Percentiles rank a stretch among this genome's conserved stretches.
Evolutionary conservation across 306 rosid genomes (phyloP).

Genomic region (Arachis hypogaea): DNA sequence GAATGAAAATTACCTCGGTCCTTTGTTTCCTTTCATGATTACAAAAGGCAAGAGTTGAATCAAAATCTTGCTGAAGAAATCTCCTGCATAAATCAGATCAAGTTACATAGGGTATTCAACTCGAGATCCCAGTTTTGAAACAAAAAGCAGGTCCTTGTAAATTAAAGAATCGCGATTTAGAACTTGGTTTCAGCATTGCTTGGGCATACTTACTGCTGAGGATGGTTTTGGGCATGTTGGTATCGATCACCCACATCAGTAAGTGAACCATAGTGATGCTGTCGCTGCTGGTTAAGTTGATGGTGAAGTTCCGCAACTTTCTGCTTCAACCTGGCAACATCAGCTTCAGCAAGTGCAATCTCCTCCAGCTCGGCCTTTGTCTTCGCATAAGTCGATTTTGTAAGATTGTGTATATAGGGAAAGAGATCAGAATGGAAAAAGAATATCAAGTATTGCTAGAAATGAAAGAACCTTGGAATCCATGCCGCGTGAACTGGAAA

Average conservation of each 20-base stretch:
- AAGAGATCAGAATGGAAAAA: slow-evolving; percentile 25
- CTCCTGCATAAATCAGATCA: slow-evolving; percentile 64
- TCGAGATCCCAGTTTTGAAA: slow-evolving; percentile 11
- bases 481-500: slow-evolving; percentile 85
- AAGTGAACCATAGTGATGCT: slow-evolving; percentile 90
- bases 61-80: slow-evolving; percentile 97
- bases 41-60: slow-evolving; percentile 82
- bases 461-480: slow-evolving; percentile 81
- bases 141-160: not conserved
- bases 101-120: not conserved
- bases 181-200: not conserved
- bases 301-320: slow-evolving; percentile 98
- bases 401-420: slow-evolving; percentile 43
- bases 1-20: slow-evolving; percentile 63
- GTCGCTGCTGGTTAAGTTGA: slow-evolving; percentile 96
- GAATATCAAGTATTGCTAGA: slow-evolving; percentile 8
- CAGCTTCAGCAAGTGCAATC: slow-evolving; percentile 99
- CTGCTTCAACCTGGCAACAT: slow-evolving; percentile 97
- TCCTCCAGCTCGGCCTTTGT: slow-evolving; percentile 98
- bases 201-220: slow-evolving; percentile 81
- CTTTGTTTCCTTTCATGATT: slow-evolving; percentile 94
- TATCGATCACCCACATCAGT: slow-evolving; percentile 84
- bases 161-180: not conserved
- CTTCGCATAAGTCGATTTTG: slow-evolving; percentile 54
- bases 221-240: slow-evolving; percentile 77